Conservation (phyloP, 2,329 filamentous ascomycete species). For the Aspergillus chevalieri region DNA sequence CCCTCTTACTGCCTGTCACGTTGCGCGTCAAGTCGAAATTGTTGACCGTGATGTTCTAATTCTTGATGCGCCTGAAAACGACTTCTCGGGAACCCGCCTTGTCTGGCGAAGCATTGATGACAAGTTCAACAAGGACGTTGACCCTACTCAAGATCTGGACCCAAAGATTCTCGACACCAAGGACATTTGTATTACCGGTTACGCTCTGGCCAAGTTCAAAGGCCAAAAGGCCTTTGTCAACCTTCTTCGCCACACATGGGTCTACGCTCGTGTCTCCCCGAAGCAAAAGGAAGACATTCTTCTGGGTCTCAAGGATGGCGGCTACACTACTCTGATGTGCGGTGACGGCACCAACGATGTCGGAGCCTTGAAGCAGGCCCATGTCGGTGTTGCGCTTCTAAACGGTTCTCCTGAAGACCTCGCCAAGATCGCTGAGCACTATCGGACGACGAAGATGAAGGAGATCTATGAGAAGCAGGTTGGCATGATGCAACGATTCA, state of each 20-base stretch:
- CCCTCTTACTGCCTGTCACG: slow-evolving; percentile 90
- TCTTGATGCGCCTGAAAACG: slow-evolving; percentile 87
- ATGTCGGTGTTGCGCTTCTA: slow-evolving; percentile 90
- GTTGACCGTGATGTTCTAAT: slow-evolving; percentile 94
- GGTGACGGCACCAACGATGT: slow-evolving; percentile 98
- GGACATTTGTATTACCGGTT: slow-evolving; percentile 92
- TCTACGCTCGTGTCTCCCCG: slow-evolving; percentile 94
- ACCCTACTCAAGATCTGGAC: slow-evolving; percentile 75
- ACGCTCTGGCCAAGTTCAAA: slow-evolving; percentile 84
- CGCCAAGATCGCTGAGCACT: slow-evolving; percentile 84
- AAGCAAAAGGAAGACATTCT: slow-evolving; percentile 99
- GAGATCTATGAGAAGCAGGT: slow-evolving; percentile 97
- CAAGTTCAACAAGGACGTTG: slow-evolving; percentile 75
- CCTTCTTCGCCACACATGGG: slow-evolving; percentile 85
- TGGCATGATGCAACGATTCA: slow-evolving; percentile 87
- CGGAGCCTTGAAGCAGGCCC: slow-evolving; percentile 93
- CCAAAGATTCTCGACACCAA: slow-evolving; percentile 73
- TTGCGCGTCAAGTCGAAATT: slow-evolving; percentile 92
- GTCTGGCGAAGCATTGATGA: slow-evolving; percentile 96
- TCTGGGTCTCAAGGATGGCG: slow-evolving; percentile 90
- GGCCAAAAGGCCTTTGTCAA: slow-evolving; percentile 69
- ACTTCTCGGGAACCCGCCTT: slow-evolving; percentile 69
- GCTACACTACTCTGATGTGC: slow-evolving; percentile 97
- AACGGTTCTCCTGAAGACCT: slow-evolving; percentile 92
- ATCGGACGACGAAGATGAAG: slow-evolving; percentile 94